A percentile compares a stretch with the other conserved stretches of the same genome.
Evolutionary conservation across 2,329 filamentous ascomycete species (phyloP).

Genomic region (Raffaelea ambrosiae): DNA sequence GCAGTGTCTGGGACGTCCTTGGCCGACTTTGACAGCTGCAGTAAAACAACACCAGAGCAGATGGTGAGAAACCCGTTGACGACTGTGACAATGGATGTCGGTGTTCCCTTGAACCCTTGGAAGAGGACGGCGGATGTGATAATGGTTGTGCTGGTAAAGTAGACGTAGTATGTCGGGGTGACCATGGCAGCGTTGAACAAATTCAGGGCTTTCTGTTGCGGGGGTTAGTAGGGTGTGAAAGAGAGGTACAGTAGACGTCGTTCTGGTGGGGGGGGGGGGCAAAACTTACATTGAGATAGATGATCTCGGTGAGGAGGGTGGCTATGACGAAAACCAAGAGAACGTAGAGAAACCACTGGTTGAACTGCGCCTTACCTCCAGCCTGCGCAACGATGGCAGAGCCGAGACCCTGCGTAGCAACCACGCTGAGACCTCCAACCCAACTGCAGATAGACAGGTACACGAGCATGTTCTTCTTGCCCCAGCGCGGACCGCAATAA

Average conservation of each 20-base stretch:
- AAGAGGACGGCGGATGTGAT: constrained; percentile 89
- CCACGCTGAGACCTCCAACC: constrained; percentile 88
- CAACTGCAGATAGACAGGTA: constrained; percentile 95
- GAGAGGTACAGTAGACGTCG: too few species aligned
- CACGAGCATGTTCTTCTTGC: constrained; percentile 95
- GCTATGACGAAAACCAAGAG: constrained; percentile 80
- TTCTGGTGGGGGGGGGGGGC: too few species aligned
- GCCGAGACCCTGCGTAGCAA: constrained; percentile 87
- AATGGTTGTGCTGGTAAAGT: constrained; percentile 94
- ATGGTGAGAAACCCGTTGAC: constrained; percentile 92
- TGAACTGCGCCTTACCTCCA: constrained; percentile 77
- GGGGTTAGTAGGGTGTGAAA: too few species aligned
- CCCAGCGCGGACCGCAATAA: constrained; percentile 79
- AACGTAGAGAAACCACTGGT: constrained; percentile 95
- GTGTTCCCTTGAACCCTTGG: constrained; percentile 83
- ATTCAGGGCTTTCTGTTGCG: constrained; percentile 83
- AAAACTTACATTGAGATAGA: constrained; percentile 80
- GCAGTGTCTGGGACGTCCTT: constrained; percentile 94
- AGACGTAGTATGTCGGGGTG: constrained; percentile 97
- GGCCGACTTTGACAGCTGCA: constrained; percentile 95
- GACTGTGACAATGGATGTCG: constrained; percentile 73
- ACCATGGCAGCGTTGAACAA: constrained; percentile 94
- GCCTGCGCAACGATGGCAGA: constrained; percentile 85
- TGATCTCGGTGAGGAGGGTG: constrained; percentile 89
- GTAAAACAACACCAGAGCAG: constrained; percentile 80